phyloP scores from a whole-genome alignment of 331 rosid genomes.

The Pyracantha coccinea region DNA sequence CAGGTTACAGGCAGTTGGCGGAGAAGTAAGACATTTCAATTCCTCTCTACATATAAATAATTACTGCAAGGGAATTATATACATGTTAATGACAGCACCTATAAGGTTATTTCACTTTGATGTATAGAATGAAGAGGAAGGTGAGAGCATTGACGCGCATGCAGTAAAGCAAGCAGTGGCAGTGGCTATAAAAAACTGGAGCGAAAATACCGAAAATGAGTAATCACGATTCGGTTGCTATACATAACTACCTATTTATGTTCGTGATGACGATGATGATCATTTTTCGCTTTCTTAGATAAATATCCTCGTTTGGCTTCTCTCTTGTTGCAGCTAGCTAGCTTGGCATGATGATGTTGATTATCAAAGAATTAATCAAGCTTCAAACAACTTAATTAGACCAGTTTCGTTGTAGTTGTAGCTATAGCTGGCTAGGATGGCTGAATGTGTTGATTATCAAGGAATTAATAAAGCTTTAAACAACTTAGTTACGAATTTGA shows the following conservation, averaged over 20 bases:
- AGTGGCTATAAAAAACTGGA: slow-evolving; percentile 76
- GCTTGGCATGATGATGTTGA: neutral
- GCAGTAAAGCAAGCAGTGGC: slow-evolving; percentile 65
- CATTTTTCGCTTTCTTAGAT: neutral
- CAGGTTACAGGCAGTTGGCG: slow-evolving; percentile 77
- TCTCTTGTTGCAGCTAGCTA: neutral
- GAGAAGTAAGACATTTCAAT: slow-evolving; percentile 48
- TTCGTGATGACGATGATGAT: neutral
- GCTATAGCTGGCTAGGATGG: neutral
- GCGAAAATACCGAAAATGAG: slow-evolving; percentile 38
- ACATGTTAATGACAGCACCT: neutral
- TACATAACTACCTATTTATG: neutral
- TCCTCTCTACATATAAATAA: neutral
- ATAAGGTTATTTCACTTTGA: too few species aligned
- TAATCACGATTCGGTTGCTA: slow-evolving; percentile 12
- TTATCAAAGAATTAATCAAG: neutral
- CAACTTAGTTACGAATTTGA: neutral
- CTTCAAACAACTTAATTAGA: neutral
- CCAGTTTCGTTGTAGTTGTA: neutral
- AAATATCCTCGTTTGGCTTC: neutral
- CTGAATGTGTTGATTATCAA: neutral
- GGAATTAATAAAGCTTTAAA: neutral
- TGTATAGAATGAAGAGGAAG: slow-evolving; percentile 58
- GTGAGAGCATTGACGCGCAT: slow-evolving; percentile 55
- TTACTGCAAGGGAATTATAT: neutral